Base-by-base conservation (phyloP, 2,329 filamentous ascomycete genomes). In the Coniella lustricola region DNA sequence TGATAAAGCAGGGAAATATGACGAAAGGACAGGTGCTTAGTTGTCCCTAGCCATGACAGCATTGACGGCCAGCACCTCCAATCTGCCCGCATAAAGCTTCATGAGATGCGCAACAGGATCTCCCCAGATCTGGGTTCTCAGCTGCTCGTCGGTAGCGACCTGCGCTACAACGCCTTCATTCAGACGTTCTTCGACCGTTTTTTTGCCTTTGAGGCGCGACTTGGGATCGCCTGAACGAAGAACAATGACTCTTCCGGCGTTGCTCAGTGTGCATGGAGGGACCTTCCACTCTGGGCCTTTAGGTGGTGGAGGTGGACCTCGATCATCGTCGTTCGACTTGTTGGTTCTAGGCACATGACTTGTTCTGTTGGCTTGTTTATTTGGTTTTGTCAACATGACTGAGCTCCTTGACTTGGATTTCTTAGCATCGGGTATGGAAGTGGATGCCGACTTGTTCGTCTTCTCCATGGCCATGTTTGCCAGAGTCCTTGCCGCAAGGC, bases 21-120 rank as follows among this genome's bases (percentile, higher is more conserved):
- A n/a, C n/a, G n/a, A n/a, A n/a, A 36, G 3, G 13, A 16, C n/a
- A 36, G 7, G 40, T 12, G 29, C 13, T 53, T 33, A 53, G 18
- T 54, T 58, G 13, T 59, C 59, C 56, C 60, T 66, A 18, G 61
- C 67, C 29, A 78, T 84, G 10, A 85, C 81, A 10, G 84, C 86
- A 50, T 75, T 79, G 1, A 83, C 81, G 10, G 86, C 86, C 48
- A 95, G 65, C 3, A 72, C 69, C 62, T 93, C 84, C 38, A 94
- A 77, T 46, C 89, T 69, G 17, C 74, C 77, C 13, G 79, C 79
- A 65, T 95, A 95, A 17, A 93, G 60, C 51, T 72, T 79, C 89
- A 95, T 94, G 56, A 82, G 73, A 67, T 94, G 89, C 62, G 82
- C 85, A 37, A 88, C 71, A 0, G 87, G 85, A 62, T 95, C 88